Base-by-base conservation (phyloP, 2,329 filamentous ascomycete species). In the Sphaerulina vaccinii region DNA sequence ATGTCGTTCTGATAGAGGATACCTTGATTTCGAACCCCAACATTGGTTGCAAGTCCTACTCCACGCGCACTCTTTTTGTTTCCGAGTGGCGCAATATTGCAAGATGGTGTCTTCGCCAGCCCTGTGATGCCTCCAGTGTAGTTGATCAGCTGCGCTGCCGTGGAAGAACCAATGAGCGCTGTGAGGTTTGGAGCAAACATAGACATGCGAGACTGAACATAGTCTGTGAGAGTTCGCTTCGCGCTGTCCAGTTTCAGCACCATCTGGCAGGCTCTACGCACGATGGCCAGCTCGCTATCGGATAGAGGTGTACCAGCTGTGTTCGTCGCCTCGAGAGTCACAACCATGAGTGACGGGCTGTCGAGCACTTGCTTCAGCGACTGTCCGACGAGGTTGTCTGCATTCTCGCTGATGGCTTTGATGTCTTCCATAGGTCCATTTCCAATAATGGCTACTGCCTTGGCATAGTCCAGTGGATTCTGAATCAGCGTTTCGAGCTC, bases 191-290 rank as follows among this genome's bases (percentile, higher is more conserved):
- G 93, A 3, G 93, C 93, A 67, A 97, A 97, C 27, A 95, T 79
- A 61, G 87, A 93, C 89, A 99, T 97, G 56, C 93, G 88, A 29
- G 92, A 96, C 72, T 96, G 89, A 13, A 99, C 93, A 65, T 96
- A 99, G 68, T 93, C 87, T 1, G 89, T 95, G 49, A 99, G 79
- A 0, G 85, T 87, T 56, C 82, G 86, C 71, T 96, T 96, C 22
- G 92, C 90, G 59, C 80, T 84, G 68, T 97, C 90, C 8, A 99
- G 83, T 32, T 85, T 81, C n/a, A 97, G 78, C 8, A 89, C 86
- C 83, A 95, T 93, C 58, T 90, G 83, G 71, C 91, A 96, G 7
- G 90, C 92, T 46, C 81, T 79, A 22, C 86, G 74, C 16, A 96
- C 85, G 21, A 82, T 79, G 43, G 85, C 78, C 5, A 97, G 78